Percentiles rank a stretch among this genome's conserved stretches.
Conservation (phyloP, 2,329 filamentous ascomycete species). For the Myriosclerotinia duriaeana region DNA sequence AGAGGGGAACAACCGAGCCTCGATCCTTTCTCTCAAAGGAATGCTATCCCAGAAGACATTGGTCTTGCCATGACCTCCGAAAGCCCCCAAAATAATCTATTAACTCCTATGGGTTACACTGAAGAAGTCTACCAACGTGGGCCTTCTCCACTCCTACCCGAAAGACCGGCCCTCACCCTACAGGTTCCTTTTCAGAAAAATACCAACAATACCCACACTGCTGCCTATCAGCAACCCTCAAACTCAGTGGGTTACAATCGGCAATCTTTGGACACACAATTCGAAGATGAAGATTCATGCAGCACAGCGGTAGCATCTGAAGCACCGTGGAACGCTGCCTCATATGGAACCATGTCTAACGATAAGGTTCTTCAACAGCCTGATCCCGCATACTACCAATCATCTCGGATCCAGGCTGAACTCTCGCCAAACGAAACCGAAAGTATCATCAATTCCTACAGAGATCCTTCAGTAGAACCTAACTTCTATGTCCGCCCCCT, state of each 20-base stretch:
- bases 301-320: slow-evolving; percentile 23
- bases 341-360: slow-evolving; percentile 1
- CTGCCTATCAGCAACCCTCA: slow-evolving; percentile 22
- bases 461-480: slow-evolving; percentile 13
- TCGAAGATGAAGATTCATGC: slow-evolving; percentile 37
- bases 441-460: slow-evolving; percentile 18
- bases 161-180: slow-evolving; percentile 37
- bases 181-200: slow-evolving; percentile 30
- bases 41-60: slow-evolving; percentile 36
- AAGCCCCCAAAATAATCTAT: slow-evolving; percentile 13
- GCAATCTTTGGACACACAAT: slow-evolving; percentile 39
- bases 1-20: slow-evolving; percentile 26
- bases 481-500: slow-evolving; percentile 22
- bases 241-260: slow-evolving; percentile 26
- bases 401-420: not conserved
- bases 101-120: slow-evolving; percentile 14
- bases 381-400: slow-evolving; percentile 14
- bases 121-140: slow-evolving; percentile 30
- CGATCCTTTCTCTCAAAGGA: slow-evolving; percentile 40
- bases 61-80: slow-evolving; percentile 37
- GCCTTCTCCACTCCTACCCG: slow-evolving; percentile 38
- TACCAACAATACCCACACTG: slow-evolving; percentile 25
- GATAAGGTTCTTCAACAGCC: slow-evolving; percentile 8
- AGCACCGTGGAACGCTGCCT: slow-evolving; percentile 19
- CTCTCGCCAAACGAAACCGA: slow-evolving; percentile 21